Conservation (phyloP, 2,329 filamentous ascomycete species). For the Pleomassaria siparia region DNA sequence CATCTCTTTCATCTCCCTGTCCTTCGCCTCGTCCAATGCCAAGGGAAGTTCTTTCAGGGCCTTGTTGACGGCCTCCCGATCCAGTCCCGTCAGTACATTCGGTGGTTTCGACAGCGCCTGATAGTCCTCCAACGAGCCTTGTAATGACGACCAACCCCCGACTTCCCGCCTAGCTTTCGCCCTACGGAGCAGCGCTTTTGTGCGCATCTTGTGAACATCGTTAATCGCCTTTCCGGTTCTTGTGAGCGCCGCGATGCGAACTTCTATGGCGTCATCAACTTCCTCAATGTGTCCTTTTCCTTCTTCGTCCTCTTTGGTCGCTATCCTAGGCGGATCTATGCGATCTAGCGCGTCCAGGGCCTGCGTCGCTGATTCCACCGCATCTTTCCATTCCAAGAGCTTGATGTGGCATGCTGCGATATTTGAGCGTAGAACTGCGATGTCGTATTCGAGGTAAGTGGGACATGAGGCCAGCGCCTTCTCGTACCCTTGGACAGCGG, state of each 20-base stretch:
- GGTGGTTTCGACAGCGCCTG: constrained; percentile 61
- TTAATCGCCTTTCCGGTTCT: constrained; percentile 41
- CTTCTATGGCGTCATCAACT: constrained; percentile 51
- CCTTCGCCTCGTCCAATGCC: constrained; percentile 73
- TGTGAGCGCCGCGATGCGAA: constrained; percentile 33
- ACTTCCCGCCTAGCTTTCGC: constrained; percentile 71
- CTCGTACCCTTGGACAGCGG: constrained; percentile 81
- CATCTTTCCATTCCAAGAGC: constrained; percentile 80
- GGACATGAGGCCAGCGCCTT: constrained; percentile 77
- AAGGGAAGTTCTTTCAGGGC: constrained; percentile 68
- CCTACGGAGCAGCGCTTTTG: constrained; percentile 79
- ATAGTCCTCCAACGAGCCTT: constrained; percentile 81
- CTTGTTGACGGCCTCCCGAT: constrained; percentile 66
- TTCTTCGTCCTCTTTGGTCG: constrained; percentile 48
- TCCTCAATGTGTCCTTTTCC: constrained; percentile 63
- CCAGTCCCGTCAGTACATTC: constrained; percentile 61
- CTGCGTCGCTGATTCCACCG: constrained; percentile 70
- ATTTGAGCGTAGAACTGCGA: constrained; percentile 85
- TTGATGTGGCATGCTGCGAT: constrained; percentile 88
- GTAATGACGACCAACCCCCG: constrained; percentile 76
- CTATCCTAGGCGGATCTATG: constrained; percentile 49
- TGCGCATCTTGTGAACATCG: constrained; percentile 75
- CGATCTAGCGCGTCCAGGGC: constrained; percentile 73
- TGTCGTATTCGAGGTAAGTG: constrained; percentile 81
- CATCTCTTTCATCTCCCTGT: constrained; percentile 92